Evolutionary conservation across 2,329 filamentous ascomycete genomes (phyloP).

Genomic region (Epichloe glyceriae): DNA sequence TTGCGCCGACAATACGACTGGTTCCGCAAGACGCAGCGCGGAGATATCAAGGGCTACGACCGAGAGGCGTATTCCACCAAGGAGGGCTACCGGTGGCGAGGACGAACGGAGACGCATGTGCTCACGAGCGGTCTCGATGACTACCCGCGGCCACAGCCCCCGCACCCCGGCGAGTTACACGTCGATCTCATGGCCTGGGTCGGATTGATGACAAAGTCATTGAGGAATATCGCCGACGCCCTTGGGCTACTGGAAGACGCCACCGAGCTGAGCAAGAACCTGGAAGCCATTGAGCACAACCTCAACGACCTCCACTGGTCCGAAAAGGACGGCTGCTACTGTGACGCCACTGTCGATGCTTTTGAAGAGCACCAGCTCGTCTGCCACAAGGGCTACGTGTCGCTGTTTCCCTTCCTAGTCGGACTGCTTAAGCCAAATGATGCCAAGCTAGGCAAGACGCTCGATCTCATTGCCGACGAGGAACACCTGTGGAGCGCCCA

Average conservation of each 20-base stretch:
- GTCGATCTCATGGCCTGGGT: slow-evolving; percentile 94
- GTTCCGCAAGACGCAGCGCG: slow-evolving; percentile 86
- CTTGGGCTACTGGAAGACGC: slow-evolving; percentile 69
- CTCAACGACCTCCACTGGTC: slow-evolving; percentile 92
- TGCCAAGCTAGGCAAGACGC: slow-evolving; percentile 57
- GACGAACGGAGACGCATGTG: slow-evolving; percentile 73
- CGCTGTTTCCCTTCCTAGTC: slow-evolving; percentile 81
- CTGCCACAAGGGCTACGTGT: slow-evolving; percentile 95
- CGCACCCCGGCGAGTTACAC: slow-evolving; percentile 90
- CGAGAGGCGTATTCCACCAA: slow-evolving; percentile 77
- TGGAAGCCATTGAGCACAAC: slow-evolving; percentile 70
- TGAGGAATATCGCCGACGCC: slow-evolving; percentile 64
- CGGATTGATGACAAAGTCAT: slow-evolving; percentile 85
- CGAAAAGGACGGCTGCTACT: slow-evolving; percentile 67
- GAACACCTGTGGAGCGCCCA: slow-evolving; percentile 81
- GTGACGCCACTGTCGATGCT: slow-evolving; percentile 88
- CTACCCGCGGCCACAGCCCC: slow-evolving; percentile 86
- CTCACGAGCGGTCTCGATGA: slow-evolving; percentile 92
- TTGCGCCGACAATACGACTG: slow-evolving; percentile 84
- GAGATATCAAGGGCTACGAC: slow-evolving; percentile 84
- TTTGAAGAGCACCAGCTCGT: slow-evolving; percentile 84
- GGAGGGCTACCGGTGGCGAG: slow-evolving; percentile 91
- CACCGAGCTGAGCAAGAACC: slow-evolving; percentile 55
- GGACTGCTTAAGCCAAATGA: slow-evolving; percentile 66
- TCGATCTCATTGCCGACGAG: slow-evolving; percentile 69